Evolutionary conservation across 208 protist species (phyloP), one percentile per base, ranked within the genome.

Genomic region (Trypanosoma boissoni): DNA sequence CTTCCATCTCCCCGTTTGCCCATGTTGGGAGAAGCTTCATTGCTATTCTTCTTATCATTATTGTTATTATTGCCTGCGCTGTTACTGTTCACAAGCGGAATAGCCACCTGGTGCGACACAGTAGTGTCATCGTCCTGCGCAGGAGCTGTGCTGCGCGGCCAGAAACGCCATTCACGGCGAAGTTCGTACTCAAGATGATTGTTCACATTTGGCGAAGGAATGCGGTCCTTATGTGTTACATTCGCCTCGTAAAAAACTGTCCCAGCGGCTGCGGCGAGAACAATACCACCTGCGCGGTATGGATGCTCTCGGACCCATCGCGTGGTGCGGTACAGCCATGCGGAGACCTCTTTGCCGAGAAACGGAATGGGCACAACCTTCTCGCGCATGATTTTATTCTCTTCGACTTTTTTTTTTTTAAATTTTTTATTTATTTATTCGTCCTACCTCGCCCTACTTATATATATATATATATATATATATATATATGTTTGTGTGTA

Each of bases 321-420:
- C 9, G 78, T 85, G 18, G 82, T 90, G 45, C 86, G 79, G 58
- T 93, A 93, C 3, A 93, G 66, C 83, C 86, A 93, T 4, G 72
- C 64, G 2, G 86, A 93, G 10, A 90, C 80, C 44, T 90, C 82
- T 24, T 72, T 77, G 18, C 86, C 82, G 6, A 90, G 62, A 55
- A 93, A 90, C 3, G 86, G 86, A 51, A 93, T 86, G 1, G 86
- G 82, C 31, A 93, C 80, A 14, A 89, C 82, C 50, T 93, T 93
- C 44, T 93, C 86, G 45, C 72, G 73, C 86, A 93, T 93, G n/a
- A 24, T 45, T 45, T 20, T 45, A 4, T 24, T 23, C 18, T 48
- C 42, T 48, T 48, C 9, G 7, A 3, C 5, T 53, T 36, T 53
- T 12, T 53, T 36, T 34, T 34, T 53, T n/a, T n/a, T 4, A 56